phyloP scores from a whole-genome alignment of 495 filamentous ascomycete genomes.

The Bombardia bombarda region DNA sequence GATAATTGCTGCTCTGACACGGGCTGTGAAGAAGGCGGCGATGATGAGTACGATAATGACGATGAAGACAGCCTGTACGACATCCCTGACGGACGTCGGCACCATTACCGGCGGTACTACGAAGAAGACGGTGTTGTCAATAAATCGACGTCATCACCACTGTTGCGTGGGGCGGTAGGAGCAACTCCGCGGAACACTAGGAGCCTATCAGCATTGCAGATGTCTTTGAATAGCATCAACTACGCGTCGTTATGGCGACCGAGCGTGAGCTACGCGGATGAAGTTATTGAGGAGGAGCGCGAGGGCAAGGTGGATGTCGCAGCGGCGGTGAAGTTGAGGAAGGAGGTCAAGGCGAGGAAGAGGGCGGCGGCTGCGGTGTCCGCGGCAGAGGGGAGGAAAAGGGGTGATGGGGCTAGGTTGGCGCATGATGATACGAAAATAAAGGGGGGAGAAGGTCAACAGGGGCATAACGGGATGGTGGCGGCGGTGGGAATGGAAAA shows the following conservation, averaged over 20 bases:
- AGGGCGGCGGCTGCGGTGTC: slow-evolving; percentile 9
- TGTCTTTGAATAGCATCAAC: background rate
- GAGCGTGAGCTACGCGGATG: background rate
- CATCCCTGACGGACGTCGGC: too few relatives aligned
- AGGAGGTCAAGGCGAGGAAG: slow-evolving; percentile 23
- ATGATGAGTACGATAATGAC: background rate
- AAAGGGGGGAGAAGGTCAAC: too few relatives aligned
- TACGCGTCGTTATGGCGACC: background rate
- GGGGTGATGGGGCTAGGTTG: background rate
- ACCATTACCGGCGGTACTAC: too few relatives aligned
- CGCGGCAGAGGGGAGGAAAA: slow-evolving; percentile 4
- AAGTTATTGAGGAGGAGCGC: slow-evolving; percentile 11
- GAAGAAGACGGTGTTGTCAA: too few relatives aligned
- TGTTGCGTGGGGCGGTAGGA: too few relatives aligned
- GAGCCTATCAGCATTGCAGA: background rate
- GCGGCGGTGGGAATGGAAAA: too few relatives aligned
- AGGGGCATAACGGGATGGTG: too few relatives aligned
- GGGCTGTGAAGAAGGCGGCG: background rate
- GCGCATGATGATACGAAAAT: too few relatives aligned
- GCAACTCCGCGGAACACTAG: background rate
- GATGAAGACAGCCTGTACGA: background rate
- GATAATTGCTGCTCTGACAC: background rate
- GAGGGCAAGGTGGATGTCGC: slow-evolving; percentile 18
- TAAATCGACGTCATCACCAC: too few relatives aligned
- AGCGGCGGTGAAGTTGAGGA: slow-evolving; percentile 20